These are phyloP conservation scores for Leptodontidium sp. DNA, from an alignment of 2,329 filamentous ascomycete species.

Conservation along the genomic window DNA sequence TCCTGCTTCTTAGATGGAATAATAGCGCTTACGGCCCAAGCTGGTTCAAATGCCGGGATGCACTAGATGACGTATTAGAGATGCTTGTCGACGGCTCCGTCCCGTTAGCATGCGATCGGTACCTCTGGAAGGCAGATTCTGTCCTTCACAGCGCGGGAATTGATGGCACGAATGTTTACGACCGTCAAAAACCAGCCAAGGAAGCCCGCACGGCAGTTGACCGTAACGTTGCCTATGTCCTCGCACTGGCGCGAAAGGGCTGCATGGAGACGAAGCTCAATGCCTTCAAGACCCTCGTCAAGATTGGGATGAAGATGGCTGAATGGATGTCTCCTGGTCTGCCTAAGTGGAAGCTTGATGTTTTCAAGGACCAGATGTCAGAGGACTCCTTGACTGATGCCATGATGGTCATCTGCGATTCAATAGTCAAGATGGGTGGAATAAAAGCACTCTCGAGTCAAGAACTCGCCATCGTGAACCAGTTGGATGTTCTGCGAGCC, in stretches of 20 bases:
- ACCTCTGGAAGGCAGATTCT: constrained; percentile 7
- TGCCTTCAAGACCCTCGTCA: constrained; percentile 23
- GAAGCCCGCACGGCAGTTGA: constrained; percentile 4
- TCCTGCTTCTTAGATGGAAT: constrained; percentile 1
- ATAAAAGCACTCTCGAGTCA: constrained; percentile 11
- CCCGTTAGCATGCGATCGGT: constrained; percentile 3
- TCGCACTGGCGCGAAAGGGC: constrained; percentile 16
- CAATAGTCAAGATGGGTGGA: constrained; percentile 18
- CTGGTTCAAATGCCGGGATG: constrained; percentile 6
- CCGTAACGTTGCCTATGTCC: constrained; percentile 14
- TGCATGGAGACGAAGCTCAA: constrained; percentile 27
- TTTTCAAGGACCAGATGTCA: constrained; percentile 27
- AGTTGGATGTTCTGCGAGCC: constrained; percentile 19
- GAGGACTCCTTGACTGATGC: constrained; percentile 29
- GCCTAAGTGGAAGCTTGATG: constrained; percentile 15
- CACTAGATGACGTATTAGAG: constrained; percentile 1
- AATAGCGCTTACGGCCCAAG: neutral
- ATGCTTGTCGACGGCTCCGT: constrained; percentile 12
- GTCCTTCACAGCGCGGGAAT: neutral
- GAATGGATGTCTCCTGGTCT: constrained; percentile 19
- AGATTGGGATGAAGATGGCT: constrained; percentile 26
- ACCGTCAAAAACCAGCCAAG: neutral
- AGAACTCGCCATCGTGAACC: constrained; percentile 15
- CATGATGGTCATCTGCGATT: constrained; percentile 26
- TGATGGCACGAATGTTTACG: neutral